Base-by-base conservation (phyloP, 106 monocot genomes). In the Triglochin maritima region DNA sequence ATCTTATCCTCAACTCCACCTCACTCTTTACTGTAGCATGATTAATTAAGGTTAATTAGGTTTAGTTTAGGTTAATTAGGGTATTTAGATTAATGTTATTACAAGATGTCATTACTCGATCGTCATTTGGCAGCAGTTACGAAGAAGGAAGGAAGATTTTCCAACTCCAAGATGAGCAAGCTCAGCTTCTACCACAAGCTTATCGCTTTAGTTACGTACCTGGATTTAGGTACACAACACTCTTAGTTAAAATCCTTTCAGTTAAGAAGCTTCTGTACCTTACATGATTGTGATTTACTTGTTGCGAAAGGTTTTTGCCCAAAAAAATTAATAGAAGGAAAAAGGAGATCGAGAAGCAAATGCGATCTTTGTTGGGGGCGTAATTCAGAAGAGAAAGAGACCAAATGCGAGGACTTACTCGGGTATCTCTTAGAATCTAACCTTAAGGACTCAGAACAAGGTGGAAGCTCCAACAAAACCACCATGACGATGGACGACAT, bases 21-120 rank as follows among this genome's bases (percentile, higher is more conserved):
- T n/a, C n/a, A n/a, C n/a, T n/a, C n/a, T n/a, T n/a, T n/a, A n/a
- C n/a, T n/a, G n/a, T n/a, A n/a, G n/a, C n/a, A n/a, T n/a, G n/a
- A n/a, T n/a, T n/a, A n/a, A n/a, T n/a, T n/a, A n/a, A n/a, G n/a
- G n/a, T n/a, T n/a, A n/a, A n/a, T n/a, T n/a, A n/a, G n/a, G n/a
- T n/a, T n/a, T n/a, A n/a, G n/a, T n/a, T n/a, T n/a, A n/a, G n/a
- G n/a, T n/a, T n/a, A n/a, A n/a, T n/a, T n/a, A n/a, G n/a, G n/a
- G n/a, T n/a, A n/a, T n/a, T n/a, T n/a, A n/a, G n/a, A n/a, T n/a
- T n/a, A n/a, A n/a, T n/a, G n/a, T n/a, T n/a, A n/a, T n/a, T n/a
- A n/a, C n/a, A n/a, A n/a, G n/a, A n/a, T 73, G 86, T 87, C 66
- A 87, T 86, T 17, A 87, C 90, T 14, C 54, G 41, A 17, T 47